Base-by-base conservation (phyloP, 2,329 filamentous ascomycete genomes). In the Ciborinia camelliae region DNA sequence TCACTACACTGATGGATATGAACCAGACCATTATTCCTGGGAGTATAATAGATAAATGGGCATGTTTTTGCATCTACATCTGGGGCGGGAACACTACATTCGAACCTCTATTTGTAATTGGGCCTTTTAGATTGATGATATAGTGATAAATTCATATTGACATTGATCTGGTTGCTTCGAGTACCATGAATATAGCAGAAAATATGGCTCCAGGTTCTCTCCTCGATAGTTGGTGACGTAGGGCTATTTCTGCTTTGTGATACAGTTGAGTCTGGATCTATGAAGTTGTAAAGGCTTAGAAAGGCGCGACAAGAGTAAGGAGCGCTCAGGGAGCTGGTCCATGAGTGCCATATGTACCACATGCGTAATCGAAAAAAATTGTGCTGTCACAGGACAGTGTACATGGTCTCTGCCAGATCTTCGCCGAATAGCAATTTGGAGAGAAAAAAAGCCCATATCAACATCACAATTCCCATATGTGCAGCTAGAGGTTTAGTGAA, bases 161-260 rank as follows among this genome's bases (percentile, higher is more conserved):
- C 26, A 47, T 35, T 23, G 28, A 35, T 35, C 41, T 58, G 41
- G 39, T 41, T 7, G 15, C 9, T 10, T 43, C 23, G 39, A 30
- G 18, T 45, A 15, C 20, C 12, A n/a, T n/a, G 32, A 32, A 58
- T 20, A 18, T 58, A 45, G 7, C 26, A 14, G 41, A n/a, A 35
- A 47, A 26, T 0, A 7, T 23, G 23, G 47, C 15, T 20, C 45
- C 23, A 8, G 14, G 4, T 23, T 15, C 8, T 41, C 18, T 28
- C 10, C 48, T 53, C 26, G 28, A n/a, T 28, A 23, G 26, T 30
- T 32, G 26, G 47, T 32, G 23, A 53, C 18, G 59, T 51, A 43
- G 47, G 26, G 20, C 41, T 23, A 39, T 15, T 23, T 62, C 37
- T 62, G 59, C 47, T 62, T 52, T 62, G 59, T 62, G 59, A 62